Base-by-base conservation (phyloP, 176 grass and related monocot species). In the Triticum dicoccoides region DNA sequence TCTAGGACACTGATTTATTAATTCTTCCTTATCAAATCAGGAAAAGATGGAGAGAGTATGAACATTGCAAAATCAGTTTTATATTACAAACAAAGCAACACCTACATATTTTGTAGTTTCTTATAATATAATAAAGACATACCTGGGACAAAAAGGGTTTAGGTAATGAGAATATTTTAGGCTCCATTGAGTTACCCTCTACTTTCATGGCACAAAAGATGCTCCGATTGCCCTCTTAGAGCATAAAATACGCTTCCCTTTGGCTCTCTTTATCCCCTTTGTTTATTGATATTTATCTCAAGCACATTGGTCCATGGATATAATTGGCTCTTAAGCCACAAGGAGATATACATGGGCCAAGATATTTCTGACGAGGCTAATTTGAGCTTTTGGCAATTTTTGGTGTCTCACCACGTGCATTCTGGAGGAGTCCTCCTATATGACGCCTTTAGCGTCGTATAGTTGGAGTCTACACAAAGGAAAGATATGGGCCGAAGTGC, bases 241-340 rank as follows among this genome's bases (percentile, higher is more conserved):
- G 14, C 70, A 61, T 37, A 82, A 82, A 82, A 75, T 42, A 56
- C 81, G 77, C 9, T 39, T 38, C 15, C 78, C 42, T 81, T 87
- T 81, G 24, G 39, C 15, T 35, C 23, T 64, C 1, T 44, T 65
- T 71, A 37, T 70, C 27, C 25, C 42, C 25, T 45, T n/a, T 47
- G 11, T 82, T 49, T 47, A 29, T 4, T 13, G 59, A 42, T 80
- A 65, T 65, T 2, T 80, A 64, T 64, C 4, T 18, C 64, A 64
- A 64, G 63, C 42, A 80, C n/a, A 64, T 42, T 65, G 23, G 24
- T 45, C 13, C 21, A 45, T 41, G 78, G 14, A 8, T 45, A 65
- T 68, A 81, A 67, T 35, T 32, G 32, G 32, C 32, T 32, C 32
- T 32, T 30, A 45, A 73, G 70, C 70, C 70, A 73, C 37, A 14